A percentile compares a stretch with the other conserved stretches of the same genome.
Conservation (phyloP, 75 land plant species). For the Sequoiadendron giganteum region DNA sequence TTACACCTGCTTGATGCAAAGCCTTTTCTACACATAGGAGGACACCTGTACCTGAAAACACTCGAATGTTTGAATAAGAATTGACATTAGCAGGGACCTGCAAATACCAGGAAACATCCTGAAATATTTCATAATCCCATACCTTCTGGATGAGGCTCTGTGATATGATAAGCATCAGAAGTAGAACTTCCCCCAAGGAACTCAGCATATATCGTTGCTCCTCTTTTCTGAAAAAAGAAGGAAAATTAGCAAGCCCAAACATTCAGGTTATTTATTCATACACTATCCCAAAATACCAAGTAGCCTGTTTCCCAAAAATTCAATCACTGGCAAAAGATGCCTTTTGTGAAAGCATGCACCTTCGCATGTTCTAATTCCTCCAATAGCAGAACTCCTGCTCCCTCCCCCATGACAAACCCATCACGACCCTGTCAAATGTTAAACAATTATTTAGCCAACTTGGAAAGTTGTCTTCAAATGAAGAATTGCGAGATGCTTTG, state of each 20-base stretch:
- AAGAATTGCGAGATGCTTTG: background rate
- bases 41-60: slow-evolving; percentile 36
- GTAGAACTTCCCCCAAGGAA: slow-evolving; percentile 51
- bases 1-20: slow-evolving; percentile 33
- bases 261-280: background rate
- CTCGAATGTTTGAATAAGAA: background rate
- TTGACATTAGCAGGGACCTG: background rate
- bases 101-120: background rate
- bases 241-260: background rate
- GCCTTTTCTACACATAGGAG: slow-evolving; percentile 50
- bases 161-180: slow-evolving; percentile 57
- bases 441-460: background rate
- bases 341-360: slow-evolving; percentile 13
- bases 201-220: slow-evolving; percentile 50
- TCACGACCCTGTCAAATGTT: slow-evolving; percentile 33
- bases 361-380: slow-evolving; percentile 55
- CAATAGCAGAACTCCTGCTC: slow-evolving; percentile 52
- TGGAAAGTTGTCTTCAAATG: background rate
- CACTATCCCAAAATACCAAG: background rate
- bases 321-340: background rate
- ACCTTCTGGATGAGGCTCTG: slow-evolving; percentile 58
- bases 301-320: background rate
- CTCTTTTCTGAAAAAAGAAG: slow-evolving; percentile 30
- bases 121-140: background rate
- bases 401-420: slow-evolving; percentile 66